Evolutionary conservation across 1,139 yeast species (phyloP), one percentile per base, ranked within the genome.

Genomic region (Kodamaea sp.): DNA sequence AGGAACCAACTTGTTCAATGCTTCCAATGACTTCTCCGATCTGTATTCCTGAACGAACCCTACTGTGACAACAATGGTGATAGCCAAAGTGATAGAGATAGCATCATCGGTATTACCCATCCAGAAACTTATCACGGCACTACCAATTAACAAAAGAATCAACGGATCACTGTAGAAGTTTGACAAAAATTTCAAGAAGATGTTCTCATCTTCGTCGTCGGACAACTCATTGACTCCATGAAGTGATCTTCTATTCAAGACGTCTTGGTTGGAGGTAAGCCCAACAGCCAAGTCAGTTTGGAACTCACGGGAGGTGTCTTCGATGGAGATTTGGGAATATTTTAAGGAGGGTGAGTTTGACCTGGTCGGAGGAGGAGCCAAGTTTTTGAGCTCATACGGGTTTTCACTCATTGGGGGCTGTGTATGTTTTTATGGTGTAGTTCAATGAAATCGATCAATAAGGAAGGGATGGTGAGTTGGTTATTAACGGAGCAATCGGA

Each of bases 51-150:
- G 98, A 15, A 92, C 90, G 61, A 92, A 92, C 0, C 97, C 98
- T 20, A 92, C 98, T 0, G 94, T 77, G 7, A 90, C 96, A 20
- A 90, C 97, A 47, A 90, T 89, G 24, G 85, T 51, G 38, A 90
- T 86, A 5, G 97, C 97, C 46, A 88, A 68, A 0, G 95, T 81
- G 51, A 90, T 90, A 42, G 94, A 82, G 16, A 92, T 66, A 2
- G 97, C 95, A 58, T 92, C 98, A 57, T 90, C 97, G 24, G 80
- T 78, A 60, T 92, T 92, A 15, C 96, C 95, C 94, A 92, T 86
- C 55, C 86, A 62, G 48, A 92, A 83, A 46, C 94, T 82, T 23
- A 92, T 71, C 4, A 74, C 73, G 0, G 97, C 96, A 0, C 96
- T 87, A 0, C 94, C 97, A 29, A 89, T 85, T 51, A 92, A 71